Base-by-base conservation (phyloP, 2,329 filamentous ascomycete genomes). In the Phyllosticta citribraziliensis region DNA sequence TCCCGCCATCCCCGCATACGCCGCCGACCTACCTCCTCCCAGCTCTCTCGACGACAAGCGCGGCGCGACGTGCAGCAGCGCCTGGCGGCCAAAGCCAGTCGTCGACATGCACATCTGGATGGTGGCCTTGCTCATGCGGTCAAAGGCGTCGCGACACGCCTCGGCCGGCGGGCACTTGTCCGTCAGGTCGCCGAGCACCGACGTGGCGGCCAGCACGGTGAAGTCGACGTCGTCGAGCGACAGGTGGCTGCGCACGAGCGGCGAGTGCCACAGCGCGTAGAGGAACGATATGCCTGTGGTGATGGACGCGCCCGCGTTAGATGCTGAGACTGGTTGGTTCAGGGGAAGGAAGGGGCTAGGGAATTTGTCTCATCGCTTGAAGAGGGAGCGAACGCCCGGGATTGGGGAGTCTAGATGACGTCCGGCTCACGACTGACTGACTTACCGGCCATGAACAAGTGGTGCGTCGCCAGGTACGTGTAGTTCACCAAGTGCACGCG, bases 211-310 rank as follows among this genome's bases (percentile, higher is more conserved):
- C 56, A 97, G 80, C 9, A 97, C 89, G 0, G 93, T 97, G 68
- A 96, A 96, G 72, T 97, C 93, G n/a, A 97, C 91, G 72, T 97
- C 93, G 69, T 97, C 92, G 77, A 96, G 88, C 8, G 88, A 89
- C 74, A 97, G 78, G 61, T 89, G 86, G 72, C 88, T 91, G 68
- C 93, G 84, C 56, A 97, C 93, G 59, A 90, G 83, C 5, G 90
- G 86, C 11, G 93, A 97, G 74, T 97, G 93, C 93, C 93, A 97
- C 62, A 97, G 94, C 20, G 94, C 92, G 74, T 97, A 97, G 2
- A 97, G 81, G 73, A 97, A 97, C 24, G 93, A 96, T 63, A 97
- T 87, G 56, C 84, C 83, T 85, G 67, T 53, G 50, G 67, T 53
- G 22, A 22, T 22, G 22, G 22, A 22, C 22, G 3, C 22, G 22